Evolutionary conservation across 2,329 filamentous ascomycete genomes (phyloP).

Genomic region (Stagonosporopsis chrysanthemi): DNA sequence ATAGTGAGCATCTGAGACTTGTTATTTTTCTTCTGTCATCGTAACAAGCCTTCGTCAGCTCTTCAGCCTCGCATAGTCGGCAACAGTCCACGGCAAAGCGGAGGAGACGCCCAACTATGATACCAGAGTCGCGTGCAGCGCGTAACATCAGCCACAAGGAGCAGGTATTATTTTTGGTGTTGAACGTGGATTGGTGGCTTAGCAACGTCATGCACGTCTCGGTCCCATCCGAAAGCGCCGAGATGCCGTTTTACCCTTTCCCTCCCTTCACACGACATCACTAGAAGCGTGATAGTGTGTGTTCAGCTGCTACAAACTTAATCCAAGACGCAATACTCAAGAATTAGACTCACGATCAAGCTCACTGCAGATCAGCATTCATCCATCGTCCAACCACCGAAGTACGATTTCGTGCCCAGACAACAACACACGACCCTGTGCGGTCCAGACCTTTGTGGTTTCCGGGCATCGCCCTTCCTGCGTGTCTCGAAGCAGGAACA

Average conservation of each 20-base stretch:
- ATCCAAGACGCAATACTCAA: neutral
- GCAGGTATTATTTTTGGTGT: conserved; percentile 15
- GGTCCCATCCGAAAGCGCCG: conserved; percentile 9
- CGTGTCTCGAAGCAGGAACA: neutral
- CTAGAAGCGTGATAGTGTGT: neutral
- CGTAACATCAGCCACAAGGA: conserved; percentile 15
- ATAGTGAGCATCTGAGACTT: neutral
- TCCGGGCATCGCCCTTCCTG: neutral
- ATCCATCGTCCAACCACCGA: neutral
- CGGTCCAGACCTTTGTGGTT: conserved; percentile 1
- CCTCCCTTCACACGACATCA: conserved; percentile 6
- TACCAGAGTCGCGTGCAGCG: conserved; percentile 4
- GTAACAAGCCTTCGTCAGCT: neutral
- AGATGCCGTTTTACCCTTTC: conserved; percentile 16
- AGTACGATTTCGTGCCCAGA: neutral
- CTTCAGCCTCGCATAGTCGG: neutral
- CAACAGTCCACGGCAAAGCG: neutral
- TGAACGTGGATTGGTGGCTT: conserved; percentile 12
- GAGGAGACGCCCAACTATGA: neutral
- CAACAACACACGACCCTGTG: neutral
- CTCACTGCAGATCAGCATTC: neutral
- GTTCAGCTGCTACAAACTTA: neutral
- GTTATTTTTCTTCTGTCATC: no score
- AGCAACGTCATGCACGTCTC: conserved; percentile 19
- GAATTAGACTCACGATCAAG: conserved; percentile 2